phyloP scores from a whole-genome alignment of 192 early-diverging fungal genomes.

The Umbelopsis isabellina region DNA sequence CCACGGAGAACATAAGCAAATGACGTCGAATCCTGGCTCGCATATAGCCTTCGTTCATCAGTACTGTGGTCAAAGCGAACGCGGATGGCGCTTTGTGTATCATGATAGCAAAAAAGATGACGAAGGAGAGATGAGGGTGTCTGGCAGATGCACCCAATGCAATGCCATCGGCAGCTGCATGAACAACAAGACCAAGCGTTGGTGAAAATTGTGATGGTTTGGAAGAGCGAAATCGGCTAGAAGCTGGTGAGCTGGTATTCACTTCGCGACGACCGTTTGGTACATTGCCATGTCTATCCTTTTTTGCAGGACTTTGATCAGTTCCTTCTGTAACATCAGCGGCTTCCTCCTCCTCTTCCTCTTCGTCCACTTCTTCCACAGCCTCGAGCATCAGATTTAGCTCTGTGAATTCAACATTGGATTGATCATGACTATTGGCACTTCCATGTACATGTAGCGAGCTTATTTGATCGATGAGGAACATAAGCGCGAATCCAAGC shows the following conservation, averaged over 20 bases:
- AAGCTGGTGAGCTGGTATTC: constrained; percentile 22
- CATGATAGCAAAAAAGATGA: constrained; percentile 95
- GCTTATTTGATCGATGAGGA: constrained; percentile 79
- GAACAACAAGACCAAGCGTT: constrained; percentile 93
- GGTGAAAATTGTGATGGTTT: constrained; percentile 44
- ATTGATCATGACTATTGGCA: not conserved
- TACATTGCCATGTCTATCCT: constrained; percentile 21
- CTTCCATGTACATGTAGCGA: constrained; percentile 38
- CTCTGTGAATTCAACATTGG: constrained; percentile 21
- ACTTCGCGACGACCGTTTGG: not conserved
- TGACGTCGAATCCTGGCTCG: constrained; percentile 70
- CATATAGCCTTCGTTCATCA: constrained; percentile 75
- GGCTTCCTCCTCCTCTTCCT: not conserved
- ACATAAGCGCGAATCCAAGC: constrained; percentile 88
- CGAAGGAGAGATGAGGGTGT: constrained; percentile 60
- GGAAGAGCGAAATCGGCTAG: constrained; percentile 4
- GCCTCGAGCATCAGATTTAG: constrained; percentile 15
- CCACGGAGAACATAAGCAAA: constrained; percentile 77
- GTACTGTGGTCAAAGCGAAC: constrained; percentile 87
- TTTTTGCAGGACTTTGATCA: constrained; percentile 9
- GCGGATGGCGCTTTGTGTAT: constrained; percentile 96
- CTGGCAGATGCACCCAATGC: constrained; percentile 89
- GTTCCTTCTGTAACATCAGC: not conserved
- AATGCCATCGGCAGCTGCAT: constrained; percentile 94
- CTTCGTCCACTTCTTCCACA: constrained; percentile 5